Evolutionary conservation across 495 filamentous ascomycete genomes (phyloP), one percentile per base, ranked within the genome.

Genomic region (Clohesyomyces aquaticus): DNA sequence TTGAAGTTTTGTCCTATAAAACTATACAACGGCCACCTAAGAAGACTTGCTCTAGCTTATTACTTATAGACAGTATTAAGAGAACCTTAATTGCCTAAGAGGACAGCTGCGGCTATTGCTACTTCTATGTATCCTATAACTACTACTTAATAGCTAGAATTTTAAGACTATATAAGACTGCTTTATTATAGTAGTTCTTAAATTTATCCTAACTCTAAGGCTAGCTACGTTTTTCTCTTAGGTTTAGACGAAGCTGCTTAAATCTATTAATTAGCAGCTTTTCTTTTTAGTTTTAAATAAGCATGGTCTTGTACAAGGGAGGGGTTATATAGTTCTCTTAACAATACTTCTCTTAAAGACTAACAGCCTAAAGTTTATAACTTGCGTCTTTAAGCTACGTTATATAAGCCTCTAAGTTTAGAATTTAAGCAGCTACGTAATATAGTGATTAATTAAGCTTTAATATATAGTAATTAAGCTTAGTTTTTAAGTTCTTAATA

Each of bases 191-290:
- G 43, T 47, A 47, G 43, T 47, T 47, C 43, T 47, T 47, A 47
- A 47, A 47, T 22, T 47, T 18, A 47, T 47, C 43, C 18, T 47
- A 18, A 47, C 43, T 47, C 43, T 47, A 18, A 18, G 21, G 43
- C 43, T 47, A 18, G 8, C 43, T 47, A 18, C 18, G 43, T 47
- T 18, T 48, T 63, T 63, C 65, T 53, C 57, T 19, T 63, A 63
- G 51, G 28, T 47, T n/a, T 22, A 4, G 21, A 18, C 21, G 21
- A 47, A 47, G 43, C 43, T 47, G 43, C 43, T 47, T 18, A 47
- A 47, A 47, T 47, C 14, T 47, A 47, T 22, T 47, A 18, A 47
- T 22, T 47, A 18, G 43, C 43, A 8, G 32, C 14, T 38, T 6
- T 38, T 6, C 6, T 38, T 6, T 38, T 14, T 38, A 14, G 14